A percentile compares a stretch with the other conserved stretches of the same genome.
Conservation (phyloP, 1,139 yeast species). For the Pichia sorboxylosa region DNA sequence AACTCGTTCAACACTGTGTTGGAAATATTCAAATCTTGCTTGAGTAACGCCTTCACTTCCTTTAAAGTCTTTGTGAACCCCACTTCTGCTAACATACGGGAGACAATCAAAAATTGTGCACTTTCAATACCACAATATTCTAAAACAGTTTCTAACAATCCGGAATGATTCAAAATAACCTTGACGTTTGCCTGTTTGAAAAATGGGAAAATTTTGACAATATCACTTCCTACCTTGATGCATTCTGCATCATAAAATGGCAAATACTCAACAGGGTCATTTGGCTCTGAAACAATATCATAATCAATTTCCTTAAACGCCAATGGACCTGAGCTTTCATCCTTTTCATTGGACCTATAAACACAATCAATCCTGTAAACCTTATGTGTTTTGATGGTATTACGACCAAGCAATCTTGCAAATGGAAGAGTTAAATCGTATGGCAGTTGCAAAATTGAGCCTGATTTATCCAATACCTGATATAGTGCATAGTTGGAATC, state of each 20-base stretch:
- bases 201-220: conserved; percentile 53
- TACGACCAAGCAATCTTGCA: conserved; percentile 70
- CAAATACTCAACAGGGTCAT: conserved; percentile 28
- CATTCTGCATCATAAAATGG: conserved; percentile 77
- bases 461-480: conserved; percentile 74
- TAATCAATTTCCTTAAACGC: conserved; percentile 75
- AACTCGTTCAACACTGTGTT: conserved; percentile 75
- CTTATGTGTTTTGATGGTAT: conserved; percentile 44
- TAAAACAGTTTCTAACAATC: conserved; percentile 60
- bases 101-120: conserved; percentile 56
- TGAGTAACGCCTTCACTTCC: conserved; percentile 53
- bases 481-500: conserved; percentile 50
- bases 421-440: conserved; percentile 82
- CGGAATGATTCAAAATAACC: conserved; percentile 68
- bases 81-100: conserved; percentile 60
- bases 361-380: conserved; percentile 71
- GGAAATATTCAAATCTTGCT: conserved; percentile 64
- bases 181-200: conserved; percentile 43
- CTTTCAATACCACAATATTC: conserved; percentile 70
- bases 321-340: conserved; percentile 60
- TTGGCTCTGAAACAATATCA: conserved; percentile 50
- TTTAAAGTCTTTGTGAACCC: conserved; percentile 60
- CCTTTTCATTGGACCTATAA: conserved; percentile 50
- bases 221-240: conserved; percentile 67
- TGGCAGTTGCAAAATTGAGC: conserved; percentile 78